Percentiles rank a stretch among this genome's conserved stretches.
Conservation (phyloP, 2,329 filamentous ascomycete genomes). For the Clarireedia monteithiana region DNA sequence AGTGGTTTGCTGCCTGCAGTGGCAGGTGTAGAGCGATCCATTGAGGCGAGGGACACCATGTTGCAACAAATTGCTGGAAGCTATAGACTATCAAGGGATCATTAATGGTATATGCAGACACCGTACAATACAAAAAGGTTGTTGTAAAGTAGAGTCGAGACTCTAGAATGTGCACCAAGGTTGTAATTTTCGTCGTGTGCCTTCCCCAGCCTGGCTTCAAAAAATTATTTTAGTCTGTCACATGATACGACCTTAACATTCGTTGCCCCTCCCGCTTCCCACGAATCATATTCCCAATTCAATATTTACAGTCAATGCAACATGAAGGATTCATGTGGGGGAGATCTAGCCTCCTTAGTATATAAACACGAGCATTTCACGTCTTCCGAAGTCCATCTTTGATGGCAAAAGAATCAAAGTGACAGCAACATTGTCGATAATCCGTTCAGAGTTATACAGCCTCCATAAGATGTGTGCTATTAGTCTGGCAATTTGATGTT, state of each 20-base stretch:
- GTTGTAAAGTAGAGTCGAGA: background rate
- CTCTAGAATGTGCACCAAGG: background rate
- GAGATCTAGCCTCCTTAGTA: background rate
- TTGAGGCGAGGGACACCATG: conserved; percentile 4
- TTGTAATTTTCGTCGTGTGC: conserved; percentile 7
- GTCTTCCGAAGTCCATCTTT: no score
- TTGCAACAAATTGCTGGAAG: background rate
- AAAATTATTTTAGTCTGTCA: conserved; percentile 6
- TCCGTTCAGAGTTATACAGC: background rate
- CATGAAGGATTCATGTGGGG: background rate
- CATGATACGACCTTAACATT: background rate
- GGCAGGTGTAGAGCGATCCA: background rate
- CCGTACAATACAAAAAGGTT: background rate
- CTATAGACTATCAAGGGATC: background rate
- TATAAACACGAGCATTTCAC: background rate
- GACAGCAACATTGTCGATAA: background rate
- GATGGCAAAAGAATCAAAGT: background rate
- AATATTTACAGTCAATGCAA: background rate
- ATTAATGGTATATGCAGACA: conserved; percentile 2
- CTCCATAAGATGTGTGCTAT: conserved; percentile 10
- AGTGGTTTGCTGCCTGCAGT: conserved; percentile 21
- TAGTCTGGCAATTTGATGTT: conserved; percentile 6
- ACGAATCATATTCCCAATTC: background rate
- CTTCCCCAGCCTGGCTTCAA: background rate
- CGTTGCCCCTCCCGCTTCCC: background rate